These are phyloP conservation scores for Colletotrichum falcatum DNA, from an alignment of 2,329 filamentous ascomycete genomes.

Conservation along the genomic window DNA sequence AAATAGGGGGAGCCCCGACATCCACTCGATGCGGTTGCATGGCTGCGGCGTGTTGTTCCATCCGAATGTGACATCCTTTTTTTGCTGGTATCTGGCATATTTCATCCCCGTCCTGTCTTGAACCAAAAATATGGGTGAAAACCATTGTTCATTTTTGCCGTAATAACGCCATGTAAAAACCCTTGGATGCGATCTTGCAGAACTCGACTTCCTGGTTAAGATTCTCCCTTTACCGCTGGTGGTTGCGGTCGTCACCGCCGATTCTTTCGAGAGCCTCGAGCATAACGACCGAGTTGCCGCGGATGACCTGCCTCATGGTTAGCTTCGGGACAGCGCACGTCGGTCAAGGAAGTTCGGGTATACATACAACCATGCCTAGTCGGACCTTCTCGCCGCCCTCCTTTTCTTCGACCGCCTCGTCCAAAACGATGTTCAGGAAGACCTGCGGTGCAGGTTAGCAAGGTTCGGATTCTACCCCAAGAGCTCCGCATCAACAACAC, in stretches of 20 bases:
- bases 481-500: conserved; percentile 46
- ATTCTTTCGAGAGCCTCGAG: conserved; percentile 84
- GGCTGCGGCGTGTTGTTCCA: conserved; percentile 16
- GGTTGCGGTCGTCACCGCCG: conserved; percentile 67
- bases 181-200: conserved; percentile 22
- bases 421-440: conserved; percentile 97
- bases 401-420: conserved; percentile 97
- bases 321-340: conserved; percentile 41
- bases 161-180: conserved; percentile 39
- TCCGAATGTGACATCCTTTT: conserved; percentile 40
- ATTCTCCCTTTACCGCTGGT: conserved; percentile 43
- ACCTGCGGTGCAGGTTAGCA: conserved; percentile 69
- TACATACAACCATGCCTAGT: conserved; percentile 90
- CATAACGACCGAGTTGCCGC: conserved; percentile 99
- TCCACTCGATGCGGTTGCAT: conserved; percentile 1
- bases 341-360: not conserved
- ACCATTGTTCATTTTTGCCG: conserved; percentile 34
- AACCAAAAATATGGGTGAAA: conserved; percentile 22
- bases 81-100: conserved; percentile 48
- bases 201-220: conserved; percentile 13
- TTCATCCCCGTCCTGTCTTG: conserved; percentile 33
- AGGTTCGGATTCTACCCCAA: not conserved
- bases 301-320: conserved; percentile 77
- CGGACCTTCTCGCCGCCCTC: conserved; percentile 88
- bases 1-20: not conserved